Conservation (phyloP, 169 alveolate genomes). For the Neospora caninum region DNA sequence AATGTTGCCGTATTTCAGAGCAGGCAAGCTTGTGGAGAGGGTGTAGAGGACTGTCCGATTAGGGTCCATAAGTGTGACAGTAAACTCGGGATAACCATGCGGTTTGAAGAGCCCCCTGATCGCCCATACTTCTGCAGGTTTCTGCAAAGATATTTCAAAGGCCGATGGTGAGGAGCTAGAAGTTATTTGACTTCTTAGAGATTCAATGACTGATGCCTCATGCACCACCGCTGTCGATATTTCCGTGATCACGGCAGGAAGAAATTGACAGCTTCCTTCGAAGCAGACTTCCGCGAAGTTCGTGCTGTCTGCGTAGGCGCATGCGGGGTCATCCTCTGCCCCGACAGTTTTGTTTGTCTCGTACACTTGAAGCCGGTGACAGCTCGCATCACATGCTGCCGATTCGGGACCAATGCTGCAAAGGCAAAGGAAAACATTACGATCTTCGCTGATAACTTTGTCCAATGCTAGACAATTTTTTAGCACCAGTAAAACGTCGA, state of each 20-base stretch:
- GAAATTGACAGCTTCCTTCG: background rate
- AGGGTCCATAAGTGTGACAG: background rate
- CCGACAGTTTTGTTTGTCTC: background rate
- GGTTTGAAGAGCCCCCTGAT: background rate
- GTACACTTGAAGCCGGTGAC: background rate
- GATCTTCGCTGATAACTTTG: background rate
- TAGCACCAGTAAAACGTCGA: background rate
- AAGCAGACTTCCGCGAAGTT: constrained; percentile 8
- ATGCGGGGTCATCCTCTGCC: background rate
- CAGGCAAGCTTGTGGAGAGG: background rate
- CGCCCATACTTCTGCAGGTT: constrained; percentile 19
- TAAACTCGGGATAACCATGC: background rate
- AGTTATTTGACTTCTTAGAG: background rate
- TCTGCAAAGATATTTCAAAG: background rate
- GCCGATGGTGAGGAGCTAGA: background rate
- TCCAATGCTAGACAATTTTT: background rate
- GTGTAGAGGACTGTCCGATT: constrained; percentile 13
- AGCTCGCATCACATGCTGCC: background rate
- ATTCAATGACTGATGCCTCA: background rate
- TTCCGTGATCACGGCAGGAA: background rate
- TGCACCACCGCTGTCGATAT: background rate
- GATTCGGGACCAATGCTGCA: background rate
- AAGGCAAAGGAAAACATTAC: background rate
- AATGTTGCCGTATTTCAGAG: background rate
- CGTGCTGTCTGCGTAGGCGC: constrained; percentile 2